Conservation (phyloP, 805 yeast genomes). For the Yamadazyma takamatsuzukensis region DNA sequence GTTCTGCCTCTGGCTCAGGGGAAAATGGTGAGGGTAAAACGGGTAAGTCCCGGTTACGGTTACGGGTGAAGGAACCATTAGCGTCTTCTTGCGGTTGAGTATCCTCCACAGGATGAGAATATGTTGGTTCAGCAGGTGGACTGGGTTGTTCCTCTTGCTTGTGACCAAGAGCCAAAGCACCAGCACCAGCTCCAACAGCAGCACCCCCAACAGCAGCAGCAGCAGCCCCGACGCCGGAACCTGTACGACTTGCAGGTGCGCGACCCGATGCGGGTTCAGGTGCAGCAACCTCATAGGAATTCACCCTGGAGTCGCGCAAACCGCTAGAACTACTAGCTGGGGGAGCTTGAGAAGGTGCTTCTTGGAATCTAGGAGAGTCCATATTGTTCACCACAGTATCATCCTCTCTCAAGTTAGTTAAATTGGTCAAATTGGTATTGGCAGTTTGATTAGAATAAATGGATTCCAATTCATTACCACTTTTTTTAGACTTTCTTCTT, state of each 20-base stretch:
- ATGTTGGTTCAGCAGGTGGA: constrained; percentile 1
- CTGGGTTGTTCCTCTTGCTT: neutral
- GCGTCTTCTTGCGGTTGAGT: constrained; percentile 1
- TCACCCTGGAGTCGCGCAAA: too few species aligned
- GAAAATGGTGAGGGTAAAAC: constrained; percentile 8
- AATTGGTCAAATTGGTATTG: constrained; percentile 15
- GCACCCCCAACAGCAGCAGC: neutral
- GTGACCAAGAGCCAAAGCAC: neutral
- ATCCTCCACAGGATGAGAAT: constrained; percentile 1
- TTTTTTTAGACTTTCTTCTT: constrained; percentile 39
- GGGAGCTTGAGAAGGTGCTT: neutral
- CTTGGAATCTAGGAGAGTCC: neutral
- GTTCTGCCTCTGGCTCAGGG: constrained; percentile 10
- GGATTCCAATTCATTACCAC: constrained; percentile 27
- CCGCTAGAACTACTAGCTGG: too few species aligned
- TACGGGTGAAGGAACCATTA: constrained; percentile 1
- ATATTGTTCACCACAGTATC: constrained; percentile 6
- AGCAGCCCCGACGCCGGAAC: neutral
- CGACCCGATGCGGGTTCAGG: neutral
- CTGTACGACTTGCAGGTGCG: neutral
- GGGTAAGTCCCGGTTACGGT: constrained; percentile 10
- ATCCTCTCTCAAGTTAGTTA: constrained; percentile 12
- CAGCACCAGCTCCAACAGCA: neutral
- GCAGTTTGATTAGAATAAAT: constrained; percentile 16
- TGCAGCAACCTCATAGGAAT: too few species aligned